Conservation (phyloP, 1,284 basidiomycete genomes). For the Spongiforma sp. region DNA sequence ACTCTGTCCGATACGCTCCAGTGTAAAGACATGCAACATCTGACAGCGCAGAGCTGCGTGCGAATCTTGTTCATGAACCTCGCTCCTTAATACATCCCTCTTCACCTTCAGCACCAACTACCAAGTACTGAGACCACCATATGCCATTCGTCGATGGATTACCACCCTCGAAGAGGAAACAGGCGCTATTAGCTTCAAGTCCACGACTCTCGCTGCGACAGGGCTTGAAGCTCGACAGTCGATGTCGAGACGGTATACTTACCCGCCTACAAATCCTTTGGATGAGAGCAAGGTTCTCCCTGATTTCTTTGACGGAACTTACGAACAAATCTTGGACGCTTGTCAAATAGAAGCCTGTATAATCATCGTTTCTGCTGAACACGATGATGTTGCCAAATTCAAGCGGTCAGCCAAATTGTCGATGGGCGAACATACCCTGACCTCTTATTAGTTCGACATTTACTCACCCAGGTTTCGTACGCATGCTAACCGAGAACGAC, state of each 20-base stretch:
- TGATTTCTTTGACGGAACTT: conserved; percentile 83
- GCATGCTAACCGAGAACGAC: conserved; percentile 60
- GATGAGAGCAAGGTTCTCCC: conserved; percentile 63
- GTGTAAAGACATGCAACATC: too few species aligned
- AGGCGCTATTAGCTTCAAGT: conserved; percentile 62
- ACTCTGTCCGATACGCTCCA: too few species aligned
- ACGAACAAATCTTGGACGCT: conserved; percentile 77
- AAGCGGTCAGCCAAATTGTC: conserved; percentile 60
- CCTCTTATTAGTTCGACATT: conserved; percentile 66
- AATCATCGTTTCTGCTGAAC: conserved; percentile 88
- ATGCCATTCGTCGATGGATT: conserved; percentile 73
- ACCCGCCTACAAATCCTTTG: conserved; percentile 29
- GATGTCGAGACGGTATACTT: conserved; percentile 27
- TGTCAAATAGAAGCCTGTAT: conserved; percentile 83
- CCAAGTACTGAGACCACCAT: conserved; percentile 40
- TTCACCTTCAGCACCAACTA: conserved; percentile 50
- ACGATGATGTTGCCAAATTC: conserved; percentile 88
- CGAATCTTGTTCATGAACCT: too few species aligned
- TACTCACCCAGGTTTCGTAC: conserved; percentile 68
- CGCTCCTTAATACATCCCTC: conserved; percentile 49
- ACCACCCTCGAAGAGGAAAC: conserved; percentile 81
- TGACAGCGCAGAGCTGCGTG: too few species aligned
- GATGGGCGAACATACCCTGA: conserved; percentile 4
- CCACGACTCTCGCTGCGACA: conserved; percentile 43
- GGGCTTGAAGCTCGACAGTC: conserved; percentile 39